phyloP scores from a whole-genome alignment of 2,329 filamentous ascomycete genomes.

The Plenodomus biglobosus region DNA sequence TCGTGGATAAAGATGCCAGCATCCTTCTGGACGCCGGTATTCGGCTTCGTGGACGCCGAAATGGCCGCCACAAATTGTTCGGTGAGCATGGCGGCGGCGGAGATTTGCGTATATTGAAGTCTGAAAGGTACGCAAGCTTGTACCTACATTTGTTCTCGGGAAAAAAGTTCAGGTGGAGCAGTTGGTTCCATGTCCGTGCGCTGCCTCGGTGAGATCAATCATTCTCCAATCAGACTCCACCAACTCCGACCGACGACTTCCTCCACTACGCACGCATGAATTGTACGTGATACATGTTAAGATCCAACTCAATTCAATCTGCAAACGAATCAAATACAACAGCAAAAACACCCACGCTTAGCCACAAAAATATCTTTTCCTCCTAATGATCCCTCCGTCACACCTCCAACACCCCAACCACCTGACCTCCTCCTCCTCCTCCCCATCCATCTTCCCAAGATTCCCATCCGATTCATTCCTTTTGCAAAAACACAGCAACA shows the following conservation, averaged over 20 bases:
- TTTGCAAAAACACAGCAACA: too few species aligned
- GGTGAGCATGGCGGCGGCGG: conserved; percentile 48
- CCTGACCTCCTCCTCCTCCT: too few species aligned
- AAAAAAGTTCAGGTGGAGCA: conserved; percentile 16
- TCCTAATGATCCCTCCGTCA: too few species aligned
- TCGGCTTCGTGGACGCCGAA: conserved; percentile 45
- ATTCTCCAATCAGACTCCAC: not conserved
- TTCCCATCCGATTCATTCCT: too few species aligned
- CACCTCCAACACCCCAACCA: too few species aligned
- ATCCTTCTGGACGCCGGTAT: conserved; percentile 64
- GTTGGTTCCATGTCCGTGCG: not conserved
- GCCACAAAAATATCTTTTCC: too few species aligned
- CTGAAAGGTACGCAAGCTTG: conserved; percentile 4
- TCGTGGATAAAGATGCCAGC: conserved; percentile 85
- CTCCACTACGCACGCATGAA: too few species aligned
- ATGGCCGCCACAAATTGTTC: conserved; percentile 56
- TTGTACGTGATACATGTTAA: too few species aligned
- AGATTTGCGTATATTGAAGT: not conserved
- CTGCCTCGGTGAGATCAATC: conserved; percentile 11
- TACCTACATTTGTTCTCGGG: conserved; percentile 6
- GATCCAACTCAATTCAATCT: too few species aligned
- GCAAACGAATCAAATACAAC: too few species aligned
- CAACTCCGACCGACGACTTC: not conserved
- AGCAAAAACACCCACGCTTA: too few species aligned
- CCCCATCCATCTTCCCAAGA: too few species aligned